Percentiles rank a stretch among this genome's conserved stretches.
Evolutionary conservation across 805 yeast species (phyloP).

Genomic region (Hanseniaspora pseudoguilliermondii): DNA sequence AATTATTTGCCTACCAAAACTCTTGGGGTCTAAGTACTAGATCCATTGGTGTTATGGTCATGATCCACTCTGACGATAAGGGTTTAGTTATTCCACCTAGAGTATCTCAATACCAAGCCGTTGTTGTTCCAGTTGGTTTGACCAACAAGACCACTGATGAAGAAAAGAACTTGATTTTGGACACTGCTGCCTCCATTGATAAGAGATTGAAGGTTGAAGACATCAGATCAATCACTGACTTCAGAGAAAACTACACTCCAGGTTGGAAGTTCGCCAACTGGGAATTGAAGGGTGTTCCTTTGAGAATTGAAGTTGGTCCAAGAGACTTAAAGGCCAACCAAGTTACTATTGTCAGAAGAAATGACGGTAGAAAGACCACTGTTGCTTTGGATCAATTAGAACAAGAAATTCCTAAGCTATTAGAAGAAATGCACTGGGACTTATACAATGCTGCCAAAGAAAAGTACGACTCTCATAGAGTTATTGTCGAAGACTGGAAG

Average conservation of each 20-base stretch:
- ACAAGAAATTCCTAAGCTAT: constrained; percentile 53
- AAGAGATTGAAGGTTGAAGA: constrained; percentile 43
- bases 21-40: constrained; percentile 99
- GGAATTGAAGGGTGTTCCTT: constrained; percentile 91
- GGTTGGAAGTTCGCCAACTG: constrained; percentile 98
- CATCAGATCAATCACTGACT: constrained; percentile 71
- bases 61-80: constrained; percentile 97
- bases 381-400: constrained; percentile 50
- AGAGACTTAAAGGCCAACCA: constrained; percentile 73
- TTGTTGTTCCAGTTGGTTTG: constrained; percentile 88
- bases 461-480: constrained; percentile 72
- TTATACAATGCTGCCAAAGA: constrained; percentile 69
- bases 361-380: constrained; percentile 61
- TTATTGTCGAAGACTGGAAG: constrained; percentile 68
- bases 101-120: constrained; percentile 85
- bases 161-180: constrained; percentile 53
- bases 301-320: constrained; percentile 93
- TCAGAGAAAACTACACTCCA: constrained; percentile 88
- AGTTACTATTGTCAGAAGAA: constrained; percentile 87
- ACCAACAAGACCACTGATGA: constrained; percentile 75
- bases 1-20: constrained; percentile 84
- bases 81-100: constrained; percentile 97
- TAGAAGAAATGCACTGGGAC: constrained; percentile 70
- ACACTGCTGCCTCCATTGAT: constrained; percentile 62
- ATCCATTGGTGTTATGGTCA: constrained; percentile 97